A percentile compares a stretch with the other conserved stretches of the same genome.
phyloP scores from a whole-genome alignment of 208 protist genomes.

The Porcisia hertigi region DNA sequence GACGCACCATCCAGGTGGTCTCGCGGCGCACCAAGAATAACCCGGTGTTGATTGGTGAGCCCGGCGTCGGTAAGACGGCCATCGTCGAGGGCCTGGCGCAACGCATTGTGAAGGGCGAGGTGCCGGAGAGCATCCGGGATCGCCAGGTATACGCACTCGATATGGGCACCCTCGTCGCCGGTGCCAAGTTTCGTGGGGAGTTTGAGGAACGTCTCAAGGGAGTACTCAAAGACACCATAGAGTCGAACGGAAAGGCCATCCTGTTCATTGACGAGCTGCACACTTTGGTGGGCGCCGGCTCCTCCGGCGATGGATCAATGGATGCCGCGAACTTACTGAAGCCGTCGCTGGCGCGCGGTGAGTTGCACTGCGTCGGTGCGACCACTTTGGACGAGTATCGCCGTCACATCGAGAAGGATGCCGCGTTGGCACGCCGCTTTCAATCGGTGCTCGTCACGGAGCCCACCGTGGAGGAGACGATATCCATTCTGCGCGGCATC shows the following conservation, averaged over 20 bases:
- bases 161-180: slow-evolving; percentile 98
- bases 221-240: slow-evolving; percentile 98
- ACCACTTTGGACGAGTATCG: slow-evolving; percentile 98
- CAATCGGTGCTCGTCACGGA: slow-evolving; percentile 97
- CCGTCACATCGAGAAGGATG: slow-evolving; percentile 98
- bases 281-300: slow-evolving; percentile 96
- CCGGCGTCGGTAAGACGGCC: slow-evolving; percentile 93
- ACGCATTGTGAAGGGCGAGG: slow-evolving; percentile 93
- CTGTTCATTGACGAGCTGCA: slow-evolving; percentile 99
- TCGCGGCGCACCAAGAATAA: slow-evolving; percentile 99
- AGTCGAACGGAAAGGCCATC: slow-evolving; percentile 95
- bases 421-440: slow-evolving; percentile 98
- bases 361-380: slow-evolving; percentile 97
- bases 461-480: slow-evolving; percentile 96
- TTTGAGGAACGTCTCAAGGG: slow-evolving; percentile 99
- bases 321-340: slow-evolving; percentile 99
- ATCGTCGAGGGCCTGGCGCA: slow-evolving; percentile 93
- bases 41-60: slow-evolving; percentile 98
- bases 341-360: slow-evolving; percentile 96
- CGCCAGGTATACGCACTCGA: slow-evolving; percentile 95
- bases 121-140: slow-evolving; percentile 89
- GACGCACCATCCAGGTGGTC: slow-evolving; percentile 96
- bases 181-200: slow-evolving; percentile 98
- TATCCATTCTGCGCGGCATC: slow-evolving; percentile 97
- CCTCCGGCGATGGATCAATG: slow-evolving; percentile 94